Evolutionary conservation across 2,329 filamentous ascomycete genomes (phyloP).

Genomic region (Furcasterigmium furcatum): DNA sequence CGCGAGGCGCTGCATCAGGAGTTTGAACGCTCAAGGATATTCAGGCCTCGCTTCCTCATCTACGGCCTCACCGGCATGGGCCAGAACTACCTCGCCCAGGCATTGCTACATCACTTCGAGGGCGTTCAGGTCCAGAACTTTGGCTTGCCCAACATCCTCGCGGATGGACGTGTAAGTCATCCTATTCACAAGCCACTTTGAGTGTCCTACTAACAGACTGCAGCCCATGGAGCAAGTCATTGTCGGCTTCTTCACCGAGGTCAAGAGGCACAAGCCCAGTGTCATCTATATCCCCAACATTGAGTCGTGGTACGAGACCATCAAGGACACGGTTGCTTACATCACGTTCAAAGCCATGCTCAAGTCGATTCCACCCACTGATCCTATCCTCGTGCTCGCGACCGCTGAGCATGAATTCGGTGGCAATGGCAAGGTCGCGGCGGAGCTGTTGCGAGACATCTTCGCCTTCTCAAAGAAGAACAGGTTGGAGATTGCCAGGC

Average conservation of each 20-base stretch:
- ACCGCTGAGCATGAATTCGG: constrained; percentile 67
- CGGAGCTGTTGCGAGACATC: constrained; percentile 67
- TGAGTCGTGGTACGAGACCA: constrained; percentile 75
- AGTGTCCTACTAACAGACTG: constrained; percentile 7
- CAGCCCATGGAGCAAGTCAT: constrained; percentile 81
- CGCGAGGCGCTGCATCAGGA: constrained; percentile 72
- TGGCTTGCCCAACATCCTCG: constrained; percentile 82
- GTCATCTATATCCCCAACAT: constrained; percentile 93
- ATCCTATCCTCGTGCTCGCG: constrained; percentile 85
- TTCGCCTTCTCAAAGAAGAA: constrained; percentile 87
- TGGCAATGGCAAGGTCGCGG: background rate
- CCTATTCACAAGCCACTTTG: background rate
- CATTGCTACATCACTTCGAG: constrained; percentile 86
- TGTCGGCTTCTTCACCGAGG: constrained; percentile 86
- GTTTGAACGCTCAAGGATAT: constrained; percentile 85
- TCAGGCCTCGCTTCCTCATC: constrained; percentile 83
- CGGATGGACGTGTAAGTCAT: constrained; percentile 68
- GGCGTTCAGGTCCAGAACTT: constrained; percentile 93
- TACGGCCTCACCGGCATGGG: constrained; percentile 87
- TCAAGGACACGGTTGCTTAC: constrained; percentile 63
- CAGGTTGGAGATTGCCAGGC: constrained; percentile 65
- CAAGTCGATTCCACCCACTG: constrained; percentile 79
- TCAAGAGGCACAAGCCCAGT: constrained; percentile 90
- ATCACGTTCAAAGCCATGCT: constrained; percentile 82
- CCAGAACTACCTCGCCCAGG: constrained; percentile 82